phyloP scores from a whole-genome alignment of 108 stramenopile genomes.

The Skeletonema marinoi region DNA sequence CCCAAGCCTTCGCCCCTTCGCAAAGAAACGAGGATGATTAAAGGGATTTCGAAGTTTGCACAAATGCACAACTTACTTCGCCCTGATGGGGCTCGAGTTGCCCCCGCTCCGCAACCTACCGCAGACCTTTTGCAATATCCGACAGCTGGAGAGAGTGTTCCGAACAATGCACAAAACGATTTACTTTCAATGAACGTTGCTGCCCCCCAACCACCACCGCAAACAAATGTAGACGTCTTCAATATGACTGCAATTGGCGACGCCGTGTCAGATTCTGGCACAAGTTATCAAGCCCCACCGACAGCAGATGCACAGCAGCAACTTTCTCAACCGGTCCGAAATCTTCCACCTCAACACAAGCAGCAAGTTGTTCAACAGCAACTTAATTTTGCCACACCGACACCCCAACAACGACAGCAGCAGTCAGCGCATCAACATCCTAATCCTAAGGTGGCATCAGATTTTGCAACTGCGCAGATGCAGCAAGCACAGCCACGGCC shows the following conservation, averaged over 20 bases:
- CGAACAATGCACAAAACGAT: conserved; percentile 1
- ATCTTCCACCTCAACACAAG: not conserved
- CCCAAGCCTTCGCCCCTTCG: conserved; percentile 33
- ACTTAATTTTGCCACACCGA: no score
- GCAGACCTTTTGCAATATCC: conserved; percentile 29
- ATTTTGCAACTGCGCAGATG: no score
- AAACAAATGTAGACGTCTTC: conserved; percentile 9
- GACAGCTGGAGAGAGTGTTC: not conserved
- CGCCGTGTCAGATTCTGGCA: not conserved
- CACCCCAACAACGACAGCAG: no score
- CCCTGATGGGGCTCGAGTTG: conserved; percentile 33
- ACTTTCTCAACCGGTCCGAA: not conserved
- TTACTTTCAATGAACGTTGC: conserved; percentile 24
- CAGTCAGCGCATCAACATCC: no score
- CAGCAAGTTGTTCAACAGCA: no score
- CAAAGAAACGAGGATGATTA: conserved; percentile 41
- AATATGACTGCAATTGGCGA: conserved; percentile 23
- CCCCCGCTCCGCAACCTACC: conserved; percentile 26
- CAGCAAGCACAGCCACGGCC: no score
- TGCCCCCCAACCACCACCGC: conserved; percentile 9
- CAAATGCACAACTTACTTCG: conserved; percentile 40
- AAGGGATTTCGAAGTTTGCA: conserved; percentile 24
- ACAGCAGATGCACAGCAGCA: not conserved
- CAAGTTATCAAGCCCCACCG: not conserved
- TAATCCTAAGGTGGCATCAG: no score